Percentiles rank a stretch among this genome's conserved stretches.
These are phyloP conservation scores for Fraxinus paxiana DNA, from an alignment of 305 asterid species.

Conservation along the genomic window DNA sequence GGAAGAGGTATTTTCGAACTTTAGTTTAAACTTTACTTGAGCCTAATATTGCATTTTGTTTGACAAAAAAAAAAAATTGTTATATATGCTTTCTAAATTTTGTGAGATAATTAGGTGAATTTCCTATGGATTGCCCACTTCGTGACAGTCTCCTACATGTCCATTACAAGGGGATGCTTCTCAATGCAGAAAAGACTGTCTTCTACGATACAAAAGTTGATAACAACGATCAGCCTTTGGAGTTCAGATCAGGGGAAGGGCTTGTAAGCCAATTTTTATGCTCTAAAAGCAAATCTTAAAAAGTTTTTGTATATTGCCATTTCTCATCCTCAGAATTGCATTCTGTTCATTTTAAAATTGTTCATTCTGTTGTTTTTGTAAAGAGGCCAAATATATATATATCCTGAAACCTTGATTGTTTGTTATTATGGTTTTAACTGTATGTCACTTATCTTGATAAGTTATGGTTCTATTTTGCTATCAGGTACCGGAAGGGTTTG, in stretches of 20 bases:
- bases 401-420: not conserved
- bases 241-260: slow-evolving; percentile 98
- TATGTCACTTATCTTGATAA: not conserved
- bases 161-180: slow-evolving; percentile 90
- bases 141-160: slow-evolving; percentile 82
- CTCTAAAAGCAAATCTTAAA: slow-evolving; percentile 7
- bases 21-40: not conserved
- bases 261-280: slow-evolving; percentile 60
- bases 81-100: slow-evolving; percentile 21
- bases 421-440: not conserved
- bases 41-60: slow-evolving; percentile 16
- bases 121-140: slow-evolving; percentile 99
- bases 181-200: slow-evolving; percentile 66
- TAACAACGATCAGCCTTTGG: slow-evolving; percentile 73
- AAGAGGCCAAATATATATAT: not conserved
- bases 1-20: slow-evolving; percentile 64
- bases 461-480: slow-evolving; percentile 16
- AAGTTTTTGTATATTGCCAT: not conserved
- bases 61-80: not conserved
- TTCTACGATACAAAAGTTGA: slow-evolving; percentile 77
- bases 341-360: not conserved
- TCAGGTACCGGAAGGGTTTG: slow-evolving; percentile 97
- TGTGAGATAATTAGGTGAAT: slow-evolving; percentile 65
- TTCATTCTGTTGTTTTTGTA: not conserved
- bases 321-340: not conserved